Conservation (phyloP, 2,329 filamentous ascomycete species). For the Alternaria sp. region DNA sequence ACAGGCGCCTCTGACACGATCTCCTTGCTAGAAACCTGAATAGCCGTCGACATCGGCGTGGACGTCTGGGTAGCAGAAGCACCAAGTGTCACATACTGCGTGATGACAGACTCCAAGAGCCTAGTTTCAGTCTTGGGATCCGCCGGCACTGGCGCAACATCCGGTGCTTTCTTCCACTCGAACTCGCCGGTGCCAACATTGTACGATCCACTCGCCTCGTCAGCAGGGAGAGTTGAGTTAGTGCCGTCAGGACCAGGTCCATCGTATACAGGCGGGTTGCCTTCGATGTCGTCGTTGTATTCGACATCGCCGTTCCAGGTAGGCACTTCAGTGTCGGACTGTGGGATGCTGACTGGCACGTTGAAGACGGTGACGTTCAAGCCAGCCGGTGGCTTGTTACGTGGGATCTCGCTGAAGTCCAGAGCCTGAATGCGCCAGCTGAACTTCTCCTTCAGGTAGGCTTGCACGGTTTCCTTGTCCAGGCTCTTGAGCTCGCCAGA, state of each 20-base stretch:
- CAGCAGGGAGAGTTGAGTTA: constrained; percentile 22
- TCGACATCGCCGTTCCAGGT: constrained; percentile 32
- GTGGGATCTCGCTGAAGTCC: constrained; percentile 41
- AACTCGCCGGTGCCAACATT: constrained; percentile 21
- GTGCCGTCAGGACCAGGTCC: constrained; percentile 26
- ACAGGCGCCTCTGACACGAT: background rate
- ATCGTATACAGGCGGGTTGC: constrained; percentile 35
- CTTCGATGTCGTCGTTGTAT: constrained; percentile 37
- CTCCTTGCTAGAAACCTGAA: background rate
- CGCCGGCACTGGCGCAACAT: background rate
- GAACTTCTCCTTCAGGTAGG: constrained; percentile 41
- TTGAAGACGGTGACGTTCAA: constrained; percentile 42
- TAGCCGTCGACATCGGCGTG: background rate
- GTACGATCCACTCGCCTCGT: constrained; percentile 19
- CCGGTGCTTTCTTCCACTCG: constrained; percentile 26
- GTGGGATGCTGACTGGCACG: constrained; percentile 34
- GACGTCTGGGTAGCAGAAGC: background rate
- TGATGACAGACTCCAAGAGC: constrained; percentile 13
- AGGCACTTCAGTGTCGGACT: constrained; percentile 37
- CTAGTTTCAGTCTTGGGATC: background rate
- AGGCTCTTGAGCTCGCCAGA: constrained; percentile 38
- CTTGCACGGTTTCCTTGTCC: constrained; percentile 28
- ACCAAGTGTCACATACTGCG: constrained; percentile 17
- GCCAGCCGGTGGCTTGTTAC: constrained; percentile 35
- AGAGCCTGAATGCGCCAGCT: constrained; percentile 44